Base-by-base conservation (phyloP, 331 rosid genomes). In the Quercus tomentella region DNA sequence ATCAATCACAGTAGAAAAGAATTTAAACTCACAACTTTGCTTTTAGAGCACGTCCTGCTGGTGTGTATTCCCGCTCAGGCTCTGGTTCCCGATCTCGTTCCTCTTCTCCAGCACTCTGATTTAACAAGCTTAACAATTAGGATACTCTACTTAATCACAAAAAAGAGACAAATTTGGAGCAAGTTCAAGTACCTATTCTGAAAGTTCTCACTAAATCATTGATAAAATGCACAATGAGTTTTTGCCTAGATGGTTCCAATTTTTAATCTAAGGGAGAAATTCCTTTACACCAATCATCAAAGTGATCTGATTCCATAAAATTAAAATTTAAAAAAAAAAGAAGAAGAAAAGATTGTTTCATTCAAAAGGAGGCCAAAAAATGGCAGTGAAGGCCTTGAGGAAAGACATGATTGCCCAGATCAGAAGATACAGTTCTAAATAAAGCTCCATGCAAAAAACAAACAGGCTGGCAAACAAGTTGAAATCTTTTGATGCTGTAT, bases 1-100 rank as follows among this genome's bases (percentile, higher is more conserved):
- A 45, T 52, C 71, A 70, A 82, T 77, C 62, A 83, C 57, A 49
- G 62, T 72, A 54, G 52, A 76, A 72, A 79, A 67, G 72, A 58
- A 73, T 65, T 26, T 67, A 54, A 57, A 84, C 99, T 82, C 89
- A 96, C 99, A 56, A 96, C 81, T 96, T 96, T 76, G 79, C 84
- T 83, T 89, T 96, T 71, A 90, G 86, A 80, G 99, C 97, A 56
- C 98, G 95, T 81, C 99, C 99, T 43, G 99, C 99, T 20, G 98
- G 92, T 33, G 99, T 96, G 82, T 96, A 96, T 81, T 93, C 98
- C 72, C 91, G 93, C 86, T 83, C 97, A 17, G 97, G 98, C 87
- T 91, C 99, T 26, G 97, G 99, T 80, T 88, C 98, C 14, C 90
- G 97, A 68, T 73, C 94, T 71, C 78, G 88, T 55, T 88, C 97